Evolutionary conservation across 140 eudicot species (phyloP), one percentile per base, ranked within the genome.

Genomic region (Flaveria floridana): DNA sequence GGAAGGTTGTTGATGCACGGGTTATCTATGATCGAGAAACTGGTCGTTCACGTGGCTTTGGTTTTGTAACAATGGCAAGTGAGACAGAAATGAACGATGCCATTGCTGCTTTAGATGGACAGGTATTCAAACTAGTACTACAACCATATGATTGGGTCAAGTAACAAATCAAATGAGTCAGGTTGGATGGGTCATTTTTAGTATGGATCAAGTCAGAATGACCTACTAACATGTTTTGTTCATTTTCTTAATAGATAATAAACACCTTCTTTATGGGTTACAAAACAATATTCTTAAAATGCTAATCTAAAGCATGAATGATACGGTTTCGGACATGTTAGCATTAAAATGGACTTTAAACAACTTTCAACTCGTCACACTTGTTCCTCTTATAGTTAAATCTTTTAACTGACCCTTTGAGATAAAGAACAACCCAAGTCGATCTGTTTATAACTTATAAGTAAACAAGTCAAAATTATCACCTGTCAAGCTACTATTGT

Each of bases 31-130:
- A 94, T 66, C 83, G 97, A 76, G 97, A 88, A 50, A 85, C 82
- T 1, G 91, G 91, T 8, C 83, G 91, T 50, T 94, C 99, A 50
- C 89, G 95, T 28, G 99, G 99, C 47, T 94, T 94, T 80, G 99
- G 96, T 68, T 94, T 94, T 66, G 96, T 94, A 13, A 83, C 85
- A 26, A 88, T 94, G 97, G 82, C 88, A n/a, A 82, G 87, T 70
- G 95, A 88, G 68, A 13, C 91, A 47, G 97, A 94, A 39, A 78
- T 88, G 89, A 84, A 90, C 44, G 92, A 84, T 41, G 99, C 99
- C 70, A 82, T 94, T 71, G 89, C 85, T 28, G 89, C 87, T 58
- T 96, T 94, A 48, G 97, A 94, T 84, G 90, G 94, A 76, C 89
- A 85, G 99, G 99, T 94, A 88, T 79, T 48, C 23, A 15, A 65